Evolutionary conservation across 2,329 filamentous ascomycete species (phyloP).

Genomic region (Calcarisporium arbuscula): DNA sequence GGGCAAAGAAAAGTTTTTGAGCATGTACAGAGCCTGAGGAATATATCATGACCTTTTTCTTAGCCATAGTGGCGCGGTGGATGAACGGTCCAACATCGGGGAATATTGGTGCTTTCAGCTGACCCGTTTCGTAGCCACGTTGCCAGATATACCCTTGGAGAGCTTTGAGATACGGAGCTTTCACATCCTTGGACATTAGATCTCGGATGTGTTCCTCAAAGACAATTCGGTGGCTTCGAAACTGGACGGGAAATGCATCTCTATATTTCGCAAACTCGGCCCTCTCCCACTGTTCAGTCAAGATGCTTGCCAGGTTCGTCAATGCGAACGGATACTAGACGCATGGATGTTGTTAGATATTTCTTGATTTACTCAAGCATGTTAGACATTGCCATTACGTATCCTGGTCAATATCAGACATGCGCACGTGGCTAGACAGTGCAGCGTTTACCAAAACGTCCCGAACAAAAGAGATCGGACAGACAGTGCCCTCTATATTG

Average conservation of each 20-base stretch:
- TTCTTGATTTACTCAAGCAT: no score
- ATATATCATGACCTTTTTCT: slow-evolving; percentile 65
- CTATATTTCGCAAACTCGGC: slow-evolving; percentile 60
- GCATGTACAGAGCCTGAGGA: slow-evolving; percentile 75
- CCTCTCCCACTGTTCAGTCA: slow-evolving; percentile 61
- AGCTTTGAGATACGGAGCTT: slow-evolving; percentile 69
- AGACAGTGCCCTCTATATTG: slow-evolving; percentile 67
- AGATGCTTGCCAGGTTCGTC: slow-evolving; percentile 54
- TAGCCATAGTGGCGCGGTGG: slow-evolving; percentile 48
- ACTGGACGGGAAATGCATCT: slow-evolving; percentile 62
- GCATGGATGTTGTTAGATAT: no score
- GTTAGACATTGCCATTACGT: no score
- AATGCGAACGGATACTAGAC: slow-evolving; percentile 72
- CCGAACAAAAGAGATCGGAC: slow-evolving; percentile 79
- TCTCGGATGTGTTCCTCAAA: slow-evolving; percentile 64
- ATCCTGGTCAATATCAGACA: background rate
- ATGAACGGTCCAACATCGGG: slow-evolving; percentile 64
- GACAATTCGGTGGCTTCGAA: slow-evolving; percentile 49
- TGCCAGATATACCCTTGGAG: slow-evolving; percentile 77
- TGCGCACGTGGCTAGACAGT: background rate
- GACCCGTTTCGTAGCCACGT: slow-evolving; percentile 63
- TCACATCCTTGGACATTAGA: slow-evolving; percentile 66
- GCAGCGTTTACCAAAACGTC: slow-evolving; percentile 64
- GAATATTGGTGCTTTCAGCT: slow-evolving; percentile 67
- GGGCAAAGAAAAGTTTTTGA: slow-evolving; percentile 72